Conservation (phyloP, 495 filamentous ascomycete genomes). For the Penicillium daleae region DNA sequence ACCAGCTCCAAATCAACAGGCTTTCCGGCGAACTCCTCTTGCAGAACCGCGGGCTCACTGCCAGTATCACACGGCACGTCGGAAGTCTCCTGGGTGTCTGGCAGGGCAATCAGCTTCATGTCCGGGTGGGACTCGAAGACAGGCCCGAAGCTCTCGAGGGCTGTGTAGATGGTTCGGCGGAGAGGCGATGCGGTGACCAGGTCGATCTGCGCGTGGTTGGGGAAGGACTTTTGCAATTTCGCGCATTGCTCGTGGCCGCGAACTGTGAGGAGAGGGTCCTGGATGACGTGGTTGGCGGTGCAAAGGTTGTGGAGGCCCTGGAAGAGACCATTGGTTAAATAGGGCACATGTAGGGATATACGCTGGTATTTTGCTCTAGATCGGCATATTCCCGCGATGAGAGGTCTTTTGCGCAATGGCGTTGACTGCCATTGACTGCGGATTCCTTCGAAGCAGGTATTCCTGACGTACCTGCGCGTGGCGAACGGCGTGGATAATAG, state of each 20-base stretch:
- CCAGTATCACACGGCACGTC: constrained; percentile 82
- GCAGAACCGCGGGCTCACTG: constrained; percentile 53
- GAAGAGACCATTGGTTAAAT: constrained; percentile 9
- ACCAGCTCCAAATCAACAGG: constrained; percentile 68
- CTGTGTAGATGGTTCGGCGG: constrained; percentile 81
- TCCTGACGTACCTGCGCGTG: constrained; percentile 52
- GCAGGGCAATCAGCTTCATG: constrained; percentile 67
- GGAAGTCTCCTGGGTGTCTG: constrained; percentile 81
- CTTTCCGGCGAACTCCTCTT: constrained; percentile 63
- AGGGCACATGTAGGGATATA: neutral
- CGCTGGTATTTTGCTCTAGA: neutral
- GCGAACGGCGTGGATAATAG: constrained; percentile 56
- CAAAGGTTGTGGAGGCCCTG: constrained; percentile 84
- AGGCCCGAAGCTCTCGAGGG: constrained; percentile 69
- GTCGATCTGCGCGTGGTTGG: constrained; percentile 63
- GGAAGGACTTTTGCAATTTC: constrained; percentile 63
- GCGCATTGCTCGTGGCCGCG: constrained; percentile 78
- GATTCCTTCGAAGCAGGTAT: neutral
- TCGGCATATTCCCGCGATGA: neutral
- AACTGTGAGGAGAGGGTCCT: constrained; percentile 77
- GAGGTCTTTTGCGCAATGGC: constrained; percentile 1
- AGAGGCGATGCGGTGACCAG: constrained; percentile 83
- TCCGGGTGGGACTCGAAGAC: constrained; percentile 49
- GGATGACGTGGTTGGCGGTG: constrained; percentile 69
- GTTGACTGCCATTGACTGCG: too few species aligned